Base-by-base conservation (phyloP, 768 basidiomycete species). In the Mycena venus region DNA sequence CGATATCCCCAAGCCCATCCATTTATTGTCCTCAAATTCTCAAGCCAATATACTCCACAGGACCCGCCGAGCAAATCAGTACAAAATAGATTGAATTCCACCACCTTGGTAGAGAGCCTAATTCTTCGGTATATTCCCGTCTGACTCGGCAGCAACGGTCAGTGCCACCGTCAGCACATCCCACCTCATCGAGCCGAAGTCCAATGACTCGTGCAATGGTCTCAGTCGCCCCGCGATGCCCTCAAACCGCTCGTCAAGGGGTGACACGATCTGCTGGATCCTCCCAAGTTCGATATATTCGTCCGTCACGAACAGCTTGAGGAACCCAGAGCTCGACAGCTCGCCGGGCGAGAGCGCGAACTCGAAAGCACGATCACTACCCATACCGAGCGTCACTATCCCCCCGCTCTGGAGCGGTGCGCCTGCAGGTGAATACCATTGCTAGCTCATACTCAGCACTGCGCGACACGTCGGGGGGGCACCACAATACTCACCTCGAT, bases 291-390 rank as follows among this genome's bases (percentile, higher is more conserved):
- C 86, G 5, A 84, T 83, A 70, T 84, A 86, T 12, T 78, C 78
- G 4, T 85, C 85, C 21, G 87, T 87, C 9, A 88, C 83, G 73
- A 89, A 88, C 12, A 88, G 72, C 70, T 88, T 88, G 66, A 88
- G 73, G 78, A 88, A 88, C n/a, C 86, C 85, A 0, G 84, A 69
- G 44, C 68, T 69, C 12, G 25, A 10, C 47, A 2, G 14, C 31
- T 65, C 21, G 19, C 47, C 47, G 3, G 36, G 36, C 7, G 17
- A 10, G 6, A 64, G 44, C 44, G 6, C 4, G 19, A 65, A 65
- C 47, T 49, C 63, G 31, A 65, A 65, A 19, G 63, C 63, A 3
- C 21, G 27, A 19, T 65, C 63, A 27, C 47, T n/a, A 31, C 63
- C 63, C 63, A 65, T 51, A 11, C 63, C 63, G 44, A 65, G 15